Evolutionary conservation across 768 basidiomycete species (phyloP).

Genomic region (Trametes meyenii): DNA sequence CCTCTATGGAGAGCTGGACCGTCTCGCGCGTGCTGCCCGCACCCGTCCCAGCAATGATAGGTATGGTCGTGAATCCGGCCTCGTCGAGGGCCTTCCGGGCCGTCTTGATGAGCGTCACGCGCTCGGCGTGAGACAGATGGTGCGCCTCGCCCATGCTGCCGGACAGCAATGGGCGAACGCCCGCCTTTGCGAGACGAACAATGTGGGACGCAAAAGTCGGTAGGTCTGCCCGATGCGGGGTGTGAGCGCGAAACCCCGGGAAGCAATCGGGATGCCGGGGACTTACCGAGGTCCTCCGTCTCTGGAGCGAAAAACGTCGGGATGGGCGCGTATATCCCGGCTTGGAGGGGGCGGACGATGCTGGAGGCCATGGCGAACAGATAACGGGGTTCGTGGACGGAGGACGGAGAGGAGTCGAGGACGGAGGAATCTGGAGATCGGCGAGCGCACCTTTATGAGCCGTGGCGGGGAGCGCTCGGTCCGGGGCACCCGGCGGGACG

Average conservation of each 20-base stretch:
- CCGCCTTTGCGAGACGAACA: constrained; percentile 42
- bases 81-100: constrained; percentile 71
- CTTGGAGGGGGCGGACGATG: constrained; percentile 56
- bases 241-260: not conserved
- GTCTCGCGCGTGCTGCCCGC: constrained; percentile 83
- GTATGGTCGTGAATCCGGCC: constrained; percentile 57
- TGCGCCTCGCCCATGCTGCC: constrained; percentile 54
- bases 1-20: constrained; percentile 72
- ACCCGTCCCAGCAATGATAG: constrained; percentile 83
- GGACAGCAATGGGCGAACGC: constrained; percentile 39
- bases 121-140: constrained; percentile 47
- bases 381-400: not conserved
- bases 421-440: constrained; percentile 19
- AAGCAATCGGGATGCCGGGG: not conserved
- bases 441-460: constrained; percentile 19
- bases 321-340: constrained; percentile 86
- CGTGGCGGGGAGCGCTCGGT: constrained; percentile 8
- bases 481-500: constrained; percentile 14
- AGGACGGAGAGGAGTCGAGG: constrained; percentile 14
- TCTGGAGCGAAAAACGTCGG: constrained; percentile 79
- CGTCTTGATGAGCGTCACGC: constrained; percentile 28
- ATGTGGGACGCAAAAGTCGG: constrained; percentile 43
- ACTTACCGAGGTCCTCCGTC: constrained; percentile 81
- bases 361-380: constrained; percentile 14
- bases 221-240: constrained; percentile 35